A percentile compares a stretch with the other conserved stretches of the same genome.
Evolutionary conservation across 2,329 filamentous ascomycete species (phyloP).

Genomic region (Ophiostoma piceae): DNA sequence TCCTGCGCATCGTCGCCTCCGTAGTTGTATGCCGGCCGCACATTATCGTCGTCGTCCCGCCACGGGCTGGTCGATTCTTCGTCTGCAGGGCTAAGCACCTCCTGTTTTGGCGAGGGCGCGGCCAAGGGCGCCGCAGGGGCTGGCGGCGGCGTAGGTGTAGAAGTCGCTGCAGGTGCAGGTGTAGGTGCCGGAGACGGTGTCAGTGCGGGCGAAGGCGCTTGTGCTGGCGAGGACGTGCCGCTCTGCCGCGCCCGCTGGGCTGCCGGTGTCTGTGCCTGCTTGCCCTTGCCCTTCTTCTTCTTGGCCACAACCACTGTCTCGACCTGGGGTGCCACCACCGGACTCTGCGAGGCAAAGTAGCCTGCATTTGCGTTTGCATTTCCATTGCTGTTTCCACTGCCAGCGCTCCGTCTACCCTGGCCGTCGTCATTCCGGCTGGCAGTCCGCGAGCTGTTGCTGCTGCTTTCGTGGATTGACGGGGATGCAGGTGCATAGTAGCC

Average conservation of each 20-base stretch:
- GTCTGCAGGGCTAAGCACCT: neutral
- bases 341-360: neutral
- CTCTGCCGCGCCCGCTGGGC: slow-evolving; percentile 14
- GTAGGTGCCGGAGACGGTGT: neutral
- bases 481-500: slow-evolving; percentile 19
- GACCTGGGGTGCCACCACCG: neutral
- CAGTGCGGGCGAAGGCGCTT: neutral
- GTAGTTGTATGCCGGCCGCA: slow-evolving; percentile 26
- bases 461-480: slow-evolving; percentile 8
- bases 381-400: neutral
- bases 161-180: neutral
- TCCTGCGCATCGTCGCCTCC: slow-evolving; percentile 28
- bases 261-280: slow-evolving; percentile 19
- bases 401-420: neutral
- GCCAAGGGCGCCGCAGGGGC: neutral
- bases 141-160: too few species aligned
- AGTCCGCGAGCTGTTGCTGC: slow-evolving; percentile 5
- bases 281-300: slow-evolving; percentile 29
- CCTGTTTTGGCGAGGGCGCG: neutral
- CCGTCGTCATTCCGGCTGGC: slow-evolving; percentile 13
- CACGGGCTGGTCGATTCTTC: neutral
- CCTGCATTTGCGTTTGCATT: neutral
- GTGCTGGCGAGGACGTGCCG: neutral
- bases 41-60: neutral
- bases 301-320: slow-evolving; percentile 18